Evolutionary conservation across 2,329 filamentous ascomycete genomes (phyloP), one percentile per base, ranked within the genome.

Genomic region (Aspergillus carbonarius): DNA sequence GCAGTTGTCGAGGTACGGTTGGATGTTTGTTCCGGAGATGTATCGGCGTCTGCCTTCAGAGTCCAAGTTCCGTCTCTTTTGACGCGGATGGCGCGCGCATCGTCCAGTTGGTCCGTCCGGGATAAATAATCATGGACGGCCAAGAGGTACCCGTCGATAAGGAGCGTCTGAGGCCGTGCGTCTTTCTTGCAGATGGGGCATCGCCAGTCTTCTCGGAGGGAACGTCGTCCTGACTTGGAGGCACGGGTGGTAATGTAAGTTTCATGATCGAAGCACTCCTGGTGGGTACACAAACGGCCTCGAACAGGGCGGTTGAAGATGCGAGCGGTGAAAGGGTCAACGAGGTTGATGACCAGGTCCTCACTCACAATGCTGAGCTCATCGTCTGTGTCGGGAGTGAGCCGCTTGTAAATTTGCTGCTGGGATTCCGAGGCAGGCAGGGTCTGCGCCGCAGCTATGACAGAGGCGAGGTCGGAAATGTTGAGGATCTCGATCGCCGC

Each of bases 231-330:
- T 5, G 80, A 79, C 42, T 72, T 76, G 23, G 71, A 74, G 20
- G 66, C 71, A 15, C 91, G 85, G 5, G 88, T 91, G 13, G 80
- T 74, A 8, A 99, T 82, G 79, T 91, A 98, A 0, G 85, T 93
- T 18, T 89, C 83, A 7, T 97, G 85, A 71, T 98, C 93, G 70
- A 98, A 97, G 70, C 92, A 96, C 70, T 97, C 91, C 35, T 88
- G 79, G 70, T 99, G 93, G 23, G 79, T 78, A 72, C 95, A 99
- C 3, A 73, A 66, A 7, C 68, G 77, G 25, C 91, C 87, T 27
- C 93, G 88, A 1, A 88, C 91, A 1, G 95, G 93, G 0, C 83
- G 81, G 5, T 83, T 78, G 70, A 90, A 92, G 10, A 95, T 81
- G 12, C 70, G 76, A 1, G 83, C 78, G 57, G 80, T 88, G 68